Percentiles rank a stretch among this genome's conserved stretches.
phyloP scores from a whole-genome alignment of 495 filamentous ascomycete species.

The Daldinia bambusicola region DNA sequence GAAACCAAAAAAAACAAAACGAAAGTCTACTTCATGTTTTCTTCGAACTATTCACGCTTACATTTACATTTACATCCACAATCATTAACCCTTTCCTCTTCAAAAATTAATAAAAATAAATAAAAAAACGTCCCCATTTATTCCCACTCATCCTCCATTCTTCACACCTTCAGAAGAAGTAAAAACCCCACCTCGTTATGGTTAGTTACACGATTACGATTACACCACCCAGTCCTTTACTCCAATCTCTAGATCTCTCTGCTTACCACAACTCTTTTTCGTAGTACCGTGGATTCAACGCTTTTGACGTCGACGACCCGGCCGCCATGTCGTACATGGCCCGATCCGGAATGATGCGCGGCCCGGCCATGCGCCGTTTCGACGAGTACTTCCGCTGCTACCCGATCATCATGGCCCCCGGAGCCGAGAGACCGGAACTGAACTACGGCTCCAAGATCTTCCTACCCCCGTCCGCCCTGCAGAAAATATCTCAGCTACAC shows the following conservation, averaged over 20 bases:
- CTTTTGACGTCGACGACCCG: slow-evolving; percentile 67
- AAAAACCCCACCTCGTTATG: slow-evolving; percentile 9
- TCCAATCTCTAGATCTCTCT: slow-evolving; percentile 11
- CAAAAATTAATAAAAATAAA: no score
- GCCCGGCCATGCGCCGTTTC: slow-evolving; percentile 69
- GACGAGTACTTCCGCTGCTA: slow-evolving; percentile 98
- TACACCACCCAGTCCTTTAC: slow-evolving; percentile 5
- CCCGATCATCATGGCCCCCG: slow-evolving; percentile 92
- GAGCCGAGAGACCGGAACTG: slow-evolving; percentile 85
- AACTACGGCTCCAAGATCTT: slow-evolving; percentile 98
- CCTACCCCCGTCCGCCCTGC: slow-evolving; percentile 91
- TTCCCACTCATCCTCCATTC: background rate
- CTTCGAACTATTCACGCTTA: slow-evolving; percentile 8
- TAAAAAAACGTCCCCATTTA: background rate
- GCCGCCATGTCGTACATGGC: slow-evolving; percentile 60
- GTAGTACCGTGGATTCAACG: slow-evolving; percentile 54
- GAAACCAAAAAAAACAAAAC: slow-evolving; percentile 1
- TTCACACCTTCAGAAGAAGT: background rate
- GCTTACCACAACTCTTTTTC: slow-evolving; percentile 36
- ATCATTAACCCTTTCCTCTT: no score
- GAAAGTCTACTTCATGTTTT: slow-evolving; percentile 3
- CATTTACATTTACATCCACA: background rate
- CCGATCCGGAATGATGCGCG: slow-evolving; percentile 51
- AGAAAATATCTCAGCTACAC: slow-evolving; percentile 95
- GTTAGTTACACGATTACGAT: slow-evolving; percentile 33